Evolutionary conservation across 1,139 yeast species (phyloP).

Genomic region (Nakaseomyces glabratus): DNA sequence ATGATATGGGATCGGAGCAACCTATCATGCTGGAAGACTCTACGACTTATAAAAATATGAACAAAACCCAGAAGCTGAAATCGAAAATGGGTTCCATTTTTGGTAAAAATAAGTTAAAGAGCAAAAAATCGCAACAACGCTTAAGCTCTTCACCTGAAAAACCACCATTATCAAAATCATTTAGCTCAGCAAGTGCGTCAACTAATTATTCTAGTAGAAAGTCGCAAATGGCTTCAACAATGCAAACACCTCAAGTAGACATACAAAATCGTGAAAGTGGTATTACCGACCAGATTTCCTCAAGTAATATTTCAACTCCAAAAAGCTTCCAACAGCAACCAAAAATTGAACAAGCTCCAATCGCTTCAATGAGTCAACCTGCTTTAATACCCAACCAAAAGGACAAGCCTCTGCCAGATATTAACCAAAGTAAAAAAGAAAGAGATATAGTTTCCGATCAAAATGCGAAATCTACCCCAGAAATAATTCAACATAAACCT

Average conservation of each 20-base stretch:
- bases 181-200: slow-evolving; percentile 2
- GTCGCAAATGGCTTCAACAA: slow-evolving; percentile 5
- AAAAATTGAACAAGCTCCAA: slow-evolving; percentile 8
- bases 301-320: neutral
- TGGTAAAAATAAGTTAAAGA: slow-evolving; percentile 46
- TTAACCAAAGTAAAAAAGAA: neutral
- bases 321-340: slow-evolving; percentile 7
- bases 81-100: slow-evolving; percentile 82
- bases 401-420: slow-evolving; percentile 8
- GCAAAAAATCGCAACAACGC: slow-evolving; percentile 12
- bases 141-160: slow-evolving; percentile 12
- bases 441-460: slow-evolving; percentile 1
- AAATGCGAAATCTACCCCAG: slow-evolving; percentile 5
- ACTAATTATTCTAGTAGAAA: neutral
- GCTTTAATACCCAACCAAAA: slow-evolving; percentile 19
- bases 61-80: slow-evolving; percentile 38
- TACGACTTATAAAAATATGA: slow-evolving; percentile 12
- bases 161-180: neutral
- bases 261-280: slow-evolving; percentile 6
- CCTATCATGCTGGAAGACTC: slow-evolving; percentile 19
- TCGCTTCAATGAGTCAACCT: slow-evolving; percentile 13
- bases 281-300: slow-evolving; percentile 10
- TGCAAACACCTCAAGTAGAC: neutral
- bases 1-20: slow-evolving; percentile 16
- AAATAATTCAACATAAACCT: slow-evolving; percentile 1